Conservation (phyloP, 2,329 filamentous ascomycete species). For the Rachicladosporium sp. region DNA sequence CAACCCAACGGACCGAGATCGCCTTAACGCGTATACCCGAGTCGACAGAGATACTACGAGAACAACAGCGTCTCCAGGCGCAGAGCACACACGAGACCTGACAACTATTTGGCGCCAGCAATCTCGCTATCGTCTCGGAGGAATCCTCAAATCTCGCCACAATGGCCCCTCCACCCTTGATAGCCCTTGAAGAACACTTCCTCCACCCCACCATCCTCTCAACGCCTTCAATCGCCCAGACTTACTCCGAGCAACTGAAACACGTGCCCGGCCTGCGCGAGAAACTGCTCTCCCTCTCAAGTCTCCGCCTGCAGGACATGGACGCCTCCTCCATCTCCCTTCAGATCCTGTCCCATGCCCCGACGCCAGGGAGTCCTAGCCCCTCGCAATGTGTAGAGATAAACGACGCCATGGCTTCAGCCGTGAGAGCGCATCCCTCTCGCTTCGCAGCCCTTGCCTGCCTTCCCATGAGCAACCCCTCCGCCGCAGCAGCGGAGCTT, state of each 20-base stretch:
- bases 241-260: slow-evolving; percentile 22
- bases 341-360: slow-evolving; percentile 25
- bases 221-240: slow-evolving; percentile 13
- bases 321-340: slow-evolving; percentile 20
- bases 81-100: too few relatives aligned
- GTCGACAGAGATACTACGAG: too few relatives aligned
- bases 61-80: too few relatives aligned
- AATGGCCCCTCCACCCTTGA: slow-evolving; percentile 21
- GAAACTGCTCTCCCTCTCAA: slow-evolving; percentile 18
- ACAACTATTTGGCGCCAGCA: too few relatives aligned
- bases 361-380: slow-evolving; percentile 7
- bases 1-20: too few relatives aligned
- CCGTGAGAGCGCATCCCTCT: slow-evolving; percentile 15
- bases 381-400: slow-evolving; percentile 15
- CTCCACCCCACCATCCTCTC: slow-evolving; percentile 22
- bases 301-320: slow-evolving; percentile 21
- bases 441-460: slow-evolving; percentile 25
- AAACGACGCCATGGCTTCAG: slow-evolving; percentile 23
- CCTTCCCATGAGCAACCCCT: slow-evolving; percentile 21
- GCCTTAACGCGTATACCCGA: too few relatives aligned
- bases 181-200: slow-evolving; percentile 27
- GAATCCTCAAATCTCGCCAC: neutral
- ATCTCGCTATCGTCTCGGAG: too few relatives aligned
- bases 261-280: slow-evolving; percentile 17
- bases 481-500: slow-evolving; percentile 21